These are phyloP conservation scores for Pichia sp. DNA, from an alignment of 1,139 yeast species.

Conservation along the genomic window DNA sequence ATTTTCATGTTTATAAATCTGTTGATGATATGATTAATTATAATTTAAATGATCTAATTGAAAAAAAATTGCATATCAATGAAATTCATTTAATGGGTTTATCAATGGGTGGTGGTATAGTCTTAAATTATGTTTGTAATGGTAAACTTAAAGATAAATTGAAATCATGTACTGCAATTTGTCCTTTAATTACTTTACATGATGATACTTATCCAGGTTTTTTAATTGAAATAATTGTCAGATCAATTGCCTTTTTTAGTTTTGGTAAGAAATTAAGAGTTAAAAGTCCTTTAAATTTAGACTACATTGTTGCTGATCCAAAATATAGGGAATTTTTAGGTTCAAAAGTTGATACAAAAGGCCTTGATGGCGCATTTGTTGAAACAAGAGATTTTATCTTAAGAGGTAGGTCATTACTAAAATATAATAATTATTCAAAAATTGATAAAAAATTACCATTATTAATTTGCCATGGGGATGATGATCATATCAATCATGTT, in stretches of 20 bases:
- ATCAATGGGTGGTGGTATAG: constrained; percentile 95
- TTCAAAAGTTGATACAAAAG: constrained; percentile 6
- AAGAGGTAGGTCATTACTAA: constrained; percentile 51
- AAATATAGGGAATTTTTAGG: constrained; percentile 41
- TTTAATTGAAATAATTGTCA: constrained; percentile 40
- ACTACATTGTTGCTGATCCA: constrained; percentile 51
- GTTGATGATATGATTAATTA: constrained; percentile 54
- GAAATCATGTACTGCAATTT: constrained; percentile 52
- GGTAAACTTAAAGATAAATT: constrained; percentile 55
- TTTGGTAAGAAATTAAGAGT: constrained; percentile 36
- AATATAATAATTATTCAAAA: constrained; percentile 37
- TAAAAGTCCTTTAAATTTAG: constrained; percentile 50
- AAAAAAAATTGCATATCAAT: constrained; percentile 32
- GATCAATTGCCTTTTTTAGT: constrained; percentile 50
- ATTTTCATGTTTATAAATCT: constrained; percentile 57
- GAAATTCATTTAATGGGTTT: constrained; percentile 64
- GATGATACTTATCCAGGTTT: constrained; percentile 52
- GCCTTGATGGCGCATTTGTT: constrained; percentile 39
- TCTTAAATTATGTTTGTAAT: constrained; percentile 62
- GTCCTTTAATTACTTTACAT: constrained; percentile 64
- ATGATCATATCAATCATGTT: constrained; percentile 50
- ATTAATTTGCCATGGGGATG: constrained; percentile 49
- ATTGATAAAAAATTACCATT: constrained; percentile 40
- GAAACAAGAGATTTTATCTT: constrained; percentile 59
- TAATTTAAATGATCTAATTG: constrained; percentile 30